Base-by-base conservation (phyloP, 1,284 basidiomycete species). In the Trichosporon faecale region DNA sequence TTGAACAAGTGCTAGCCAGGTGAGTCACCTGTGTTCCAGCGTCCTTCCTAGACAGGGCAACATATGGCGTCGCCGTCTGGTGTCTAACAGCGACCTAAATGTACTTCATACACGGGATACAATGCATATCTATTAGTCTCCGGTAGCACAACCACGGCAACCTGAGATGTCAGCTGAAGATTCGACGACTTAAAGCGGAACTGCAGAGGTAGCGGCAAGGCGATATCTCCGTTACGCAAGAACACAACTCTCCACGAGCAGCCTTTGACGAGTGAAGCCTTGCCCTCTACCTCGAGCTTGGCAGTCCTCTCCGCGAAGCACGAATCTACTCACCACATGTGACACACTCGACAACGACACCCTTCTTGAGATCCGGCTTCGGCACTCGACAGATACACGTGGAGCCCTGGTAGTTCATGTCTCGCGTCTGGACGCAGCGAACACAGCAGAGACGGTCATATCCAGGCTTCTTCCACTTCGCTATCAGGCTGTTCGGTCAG, bases 391-490 rank as follows among this genome's bases (percentile, higher is more conserved):
- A 99, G 71, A 99, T 92, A 83, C 97, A 99, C 33, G 97, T 97
- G n/a, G 95, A 97, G 7, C 97, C 97, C 86, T 96, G 91, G 80
- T 98, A 98, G 85, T 98, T 99, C 95, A 98, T 98, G 82, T 98
- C 97, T 92, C 89, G 89, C 2, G 94, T 94, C 85, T 98, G 96
- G 69, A 99, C 98, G 84, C 97, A 99, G 65, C 97, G 87, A 65
- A 98, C 86, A 80, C 97, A 99, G 82, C 97, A 99, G 40, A 99
- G 86, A 81, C 98, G 98, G 85, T 99, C 97, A 83, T 99, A 99
- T 2, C 97, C 97, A 11, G 92, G 86, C 73, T 98, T 97, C 87
- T 99, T 99, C 97, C 97, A 99, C 84, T 99, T 99, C 35, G 97
- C 97, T 83, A 99, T 94, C 82, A 99, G 85, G 79, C 96, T 98